phyloP scores from a whole-genome alignment of 2,329 filamentous ascomycete species.

The Monosporascus sp. region DNA sequence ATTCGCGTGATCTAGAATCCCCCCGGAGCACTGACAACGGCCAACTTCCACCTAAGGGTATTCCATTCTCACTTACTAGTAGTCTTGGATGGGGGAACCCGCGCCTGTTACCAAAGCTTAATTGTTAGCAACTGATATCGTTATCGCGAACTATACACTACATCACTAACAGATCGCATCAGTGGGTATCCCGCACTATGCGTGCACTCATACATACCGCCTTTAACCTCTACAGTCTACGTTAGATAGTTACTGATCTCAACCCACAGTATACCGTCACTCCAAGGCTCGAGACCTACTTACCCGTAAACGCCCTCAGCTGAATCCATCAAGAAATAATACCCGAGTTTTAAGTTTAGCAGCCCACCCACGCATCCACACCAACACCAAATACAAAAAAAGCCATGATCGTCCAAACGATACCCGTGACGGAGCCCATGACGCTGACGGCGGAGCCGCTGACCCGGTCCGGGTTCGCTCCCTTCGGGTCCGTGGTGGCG shows the following conservation, averaged over 20 bases:
- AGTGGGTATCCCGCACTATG: background rate
- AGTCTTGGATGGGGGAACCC: background rate
- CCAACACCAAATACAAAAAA: background rate
- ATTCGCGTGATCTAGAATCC: too few relatives aligned
- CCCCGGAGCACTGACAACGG: too few relatives aligned
- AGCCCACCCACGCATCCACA: background rate
- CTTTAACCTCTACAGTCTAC: too few relatives aligned
- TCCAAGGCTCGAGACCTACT: too few relatives aligned
- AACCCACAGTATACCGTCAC: too few relatives aligned
- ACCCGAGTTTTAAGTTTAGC: background rate
- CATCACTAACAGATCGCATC: background rate
- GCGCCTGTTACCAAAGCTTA: background rate
- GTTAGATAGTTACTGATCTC: too few relatives aligned
- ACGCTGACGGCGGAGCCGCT: slow-evolving; percentile 59
- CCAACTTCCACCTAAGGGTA: too few relatives aligned
- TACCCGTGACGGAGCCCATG: slow-evolving; percentile 18
- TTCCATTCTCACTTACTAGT: too few relatives aligned
- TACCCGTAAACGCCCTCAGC: too few relatives aligned
- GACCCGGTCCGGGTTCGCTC: slow-evolving; percentile 61
- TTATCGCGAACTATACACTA: background rate
- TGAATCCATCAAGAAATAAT: background rate
- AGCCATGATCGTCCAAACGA: slow-evolving; percentile 21
- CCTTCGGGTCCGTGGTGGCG: slow-evolving; percentile 78
- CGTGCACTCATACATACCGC: too few relatives aligned
- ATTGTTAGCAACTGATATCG: background rate